phyloP scores from a whole-genome alignment of 176 grass and related monocot genomes.

The Melocanna baccifera region DNA sequence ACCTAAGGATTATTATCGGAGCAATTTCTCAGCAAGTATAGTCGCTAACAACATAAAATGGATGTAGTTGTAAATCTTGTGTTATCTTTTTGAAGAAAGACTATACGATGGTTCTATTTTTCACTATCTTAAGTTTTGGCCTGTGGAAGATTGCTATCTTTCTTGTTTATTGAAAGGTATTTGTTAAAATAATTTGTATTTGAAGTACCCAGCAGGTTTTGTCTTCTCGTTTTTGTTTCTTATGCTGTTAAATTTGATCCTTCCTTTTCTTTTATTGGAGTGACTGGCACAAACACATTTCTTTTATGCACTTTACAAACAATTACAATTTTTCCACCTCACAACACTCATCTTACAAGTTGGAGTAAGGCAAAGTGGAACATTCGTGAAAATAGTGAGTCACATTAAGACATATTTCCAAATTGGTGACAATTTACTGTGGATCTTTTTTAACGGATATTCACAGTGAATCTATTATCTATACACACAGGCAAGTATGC shows the following conservation, averaged over 20 bases:
- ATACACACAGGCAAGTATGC: slow-evolving; percentile 79
- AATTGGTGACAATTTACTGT: slow-evolving; percentile 12
- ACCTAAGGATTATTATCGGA: slow-evolving; percentile 3
- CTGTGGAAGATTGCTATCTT: not conserved
- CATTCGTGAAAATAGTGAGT: not conserved
- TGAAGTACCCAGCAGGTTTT: not conserved
- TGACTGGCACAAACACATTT: not conserved
- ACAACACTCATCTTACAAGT: slow-evolving; percentile 4
- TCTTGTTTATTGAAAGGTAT: not conserved
- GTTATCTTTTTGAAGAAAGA: not conserved
- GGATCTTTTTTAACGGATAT: not conserved
- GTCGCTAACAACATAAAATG: not conserved
- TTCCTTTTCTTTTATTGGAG: not conserved
- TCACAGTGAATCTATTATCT: slow-evolving; percentile 27
- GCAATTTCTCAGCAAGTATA: not conserved
- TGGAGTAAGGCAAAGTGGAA: slow-evolving; percentile 11
- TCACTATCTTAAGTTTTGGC: not conserved
- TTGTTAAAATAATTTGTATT: not conserved
- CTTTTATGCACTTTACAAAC: not conserved
- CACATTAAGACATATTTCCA: slow-evolving; percentile 19
- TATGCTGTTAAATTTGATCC: slow-evolving; percentile 3
- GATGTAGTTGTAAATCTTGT: not conserved
- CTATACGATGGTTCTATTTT: not conserved
- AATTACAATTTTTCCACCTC: not conserved
- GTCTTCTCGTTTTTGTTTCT: slow-evolving; percentile 8